These are phyloP conservation scores for Penicillium nucicola DNA, from an alignment of 495 filamentous ascomycete species.

Conservation along the genomic window DNA sequence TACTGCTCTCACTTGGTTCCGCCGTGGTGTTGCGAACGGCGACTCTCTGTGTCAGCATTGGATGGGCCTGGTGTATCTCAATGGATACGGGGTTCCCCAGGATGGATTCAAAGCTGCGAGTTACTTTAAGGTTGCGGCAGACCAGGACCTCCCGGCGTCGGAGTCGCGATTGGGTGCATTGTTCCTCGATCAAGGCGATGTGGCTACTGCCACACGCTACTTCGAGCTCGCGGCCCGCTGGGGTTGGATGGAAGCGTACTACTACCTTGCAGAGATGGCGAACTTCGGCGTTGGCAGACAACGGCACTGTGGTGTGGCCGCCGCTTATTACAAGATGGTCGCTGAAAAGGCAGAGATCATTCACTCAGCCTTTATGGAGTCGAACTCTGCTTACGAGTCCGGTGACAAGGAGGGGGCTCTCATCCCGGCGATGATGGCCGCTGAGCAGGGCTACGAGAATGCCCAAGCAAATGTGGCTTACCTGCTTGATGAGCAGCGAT, in stretches of 20 bases:
- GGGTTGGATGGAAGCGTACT: slow-evolving; percentile 88
- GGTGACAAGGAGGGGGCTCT: slow-evolving; percentile 87
- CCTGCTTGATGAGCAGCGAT: slow-evolving; percentile 78
- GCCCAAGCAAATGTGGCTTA: slow-evolving; percentile 94
- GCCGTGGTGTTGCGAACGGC: slow-evolving; percentile 70
- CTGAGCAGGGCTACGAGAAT: slow-evolving; percentile 92
- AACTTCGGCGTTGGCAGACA: slow-evolving; percentile 79
- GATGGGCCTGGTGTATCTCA: slow-evolving; percentile 79
- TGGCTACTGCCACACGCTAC: slow-evolving; percentile 72
- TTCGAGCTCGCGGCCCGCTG: slow-evolving; percentile 92
- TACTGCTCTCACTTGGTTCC: slow-evolving; percentile 81
- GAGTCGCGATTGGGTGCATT: slow-evolving; percentile 81
- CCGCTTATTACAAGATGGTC: slow-evolving; percentile 91
- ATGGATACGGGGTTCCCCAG: slow-evolving; percentile 75
- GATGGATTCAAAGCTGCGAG: slow-evolving; percentile 72
- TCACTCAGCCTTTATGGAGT: slow-evolving; percentile 80
- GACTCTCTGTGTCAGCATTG: slow-evolving; percentile 86
- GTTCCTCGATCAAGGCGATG: slow-evolving; percentile 85
- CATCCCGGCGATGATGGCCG: slow-evolving; percentile 83
- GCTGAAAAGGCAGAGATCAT: slow-evolving; percentile 84
- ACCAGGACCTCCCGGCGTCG: slow-evolving; percentile 78
- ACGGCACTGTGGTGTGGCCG: slow-evolving; percentile 73
- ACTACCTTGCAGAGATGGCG: slow-evolving; percentile 89
- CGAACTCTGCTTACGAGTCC: slow-evolving; percentile 77
- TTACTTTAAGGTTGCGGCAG: slow-evolving; percentile 78